Conservation (phyloP, 352 stramenopile genomes). For the Globisporangium radiosum region DNA sequence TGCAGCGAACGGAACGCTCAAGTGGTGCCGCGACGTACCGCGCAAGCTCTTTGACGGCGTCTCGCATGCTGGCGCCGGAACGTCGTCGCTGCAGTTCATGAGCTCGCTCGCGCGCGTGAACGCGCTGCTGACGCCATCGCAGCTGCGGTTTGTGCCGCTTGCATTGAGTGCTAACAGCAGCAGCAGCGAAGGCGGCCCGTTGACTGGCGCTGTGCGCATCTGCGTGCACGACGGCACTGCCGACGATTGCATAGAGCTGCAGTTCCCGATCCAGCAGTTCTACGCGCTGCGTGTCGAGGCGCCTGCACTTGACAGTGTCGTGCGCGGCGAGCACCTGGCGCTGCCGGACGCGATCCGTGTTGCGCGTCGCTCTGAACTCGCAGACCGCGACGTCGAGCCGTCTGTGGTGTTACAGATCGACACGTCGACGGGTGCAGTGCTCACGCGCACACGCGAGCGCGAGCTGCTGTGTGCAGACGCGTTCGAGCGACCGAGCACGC, state of each 20-base stretch:
- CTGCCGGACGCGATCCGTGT: slow-evolving; percentile 18
- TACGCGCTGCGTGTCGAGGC: slow-evolving; percentile 4
- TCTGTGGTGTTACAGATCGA: slow-evolving; percentile 17
- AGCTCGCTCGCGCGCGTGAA: slow-evolving; percentile 24
- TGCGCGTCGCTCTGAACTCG: slow-evolving; percentile 7
- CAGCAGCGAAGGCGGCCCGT: background rate
- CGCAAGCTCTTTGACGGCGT: slow-evolving; percentile 25
- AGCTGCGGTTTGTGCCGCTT: slow-evolving; percentile 19
- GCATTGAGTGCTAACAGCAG: too few species aligned
- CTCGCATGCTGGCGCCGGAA: slow-evolving; percentile 8
- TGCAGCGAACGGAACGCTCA: slow-evolving; percentile 20
- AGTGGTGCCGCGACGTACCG: slow-evolving; percentile 7
- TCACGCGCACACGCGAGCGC: background rate
- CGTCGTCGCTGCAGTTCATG: slow-evolving; percentile 12
- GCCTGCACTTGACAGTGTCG: slow-evolving; percentile 4
- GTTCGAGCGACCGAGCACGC: slow-evolving; percentile 6
- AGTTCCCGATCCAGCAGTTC: slow-evolving; percentile 13
- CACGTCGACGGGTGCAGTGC: slow-evolving; percentile 10
- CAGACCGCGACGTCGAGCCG: background rate
- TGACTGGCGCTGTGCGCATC: slow-evolving; percentile 6
- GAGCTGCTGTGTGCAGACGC: background rate
- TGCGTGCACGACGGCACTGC: slow-evolving; percentile 23
- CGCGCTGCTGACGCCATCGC: slow-evolving; percentile 17
- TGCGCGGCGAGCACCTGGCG: slow-evolving; percentile 9
- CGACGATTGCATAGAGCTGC: slow-evolving; percentile 17